Base-by-base conservation (phyloP, 345 rosid species). In the Carallia pectinifolia region DNA sequence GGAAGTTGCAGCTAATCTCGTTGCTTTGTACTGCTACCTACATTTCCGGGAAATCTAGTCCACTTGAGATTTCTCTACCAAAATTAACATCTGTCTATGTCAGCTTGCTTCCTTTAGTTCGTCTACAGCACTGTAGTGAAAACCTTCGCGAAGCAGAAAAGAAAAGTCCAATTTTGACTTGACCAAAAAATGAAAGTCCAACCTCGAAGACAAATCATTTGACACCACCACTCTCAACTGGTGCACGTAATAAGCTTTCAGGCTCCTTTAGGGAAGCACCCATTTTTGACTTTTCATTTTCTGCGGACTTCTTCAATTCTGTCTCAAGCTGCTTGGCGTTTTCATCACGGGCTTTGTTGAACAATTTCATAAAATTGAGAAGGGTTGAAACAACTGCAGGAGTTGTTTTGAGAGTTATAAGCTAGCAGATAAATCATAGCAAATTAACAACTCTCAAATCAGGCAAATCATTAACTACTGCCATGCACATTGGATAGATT, bases 291-390 rank as follows among this genome's bases (percentile, higher is more conserved):
- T 84, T 84, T 61, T 84, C 85, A 23, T 18, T 79, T 74, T 87
- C 89, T 0, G 79, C 77, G 19, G 76, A 73, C 81, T 88, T 88
- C 82, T 88, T 94, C 77, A 69, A 81, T 80, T 89, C 95, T 7
- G 71, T 84, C 83, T 87, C 95, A 3, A 75, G 81, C 74, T 89
- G 90, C 82, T 89, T 94, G 81, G 76, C 76, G 77, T 94, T 94
- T 74, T 94, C 97, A 63, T 79, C 87, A 19, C 83, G 96, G 36
- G 97, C 89, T 70, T 85, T 87, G 71, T 86, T 88, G 78, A 94
- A 91, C 84, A 85, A 75, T 71, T 90, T 91, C 71, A 84, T 87
- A 76, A 94, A 94, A 83, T 83, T 85, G 68, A 88, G 74, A 55
- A 94, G 83, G 30, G 96, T 89, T 36, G 96, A 85, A 66, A 85